phyloP scores from a whole-genome alignment of 2,329 filamentous ascomycete species.

The Ophiobolus disseminans region DNA sequence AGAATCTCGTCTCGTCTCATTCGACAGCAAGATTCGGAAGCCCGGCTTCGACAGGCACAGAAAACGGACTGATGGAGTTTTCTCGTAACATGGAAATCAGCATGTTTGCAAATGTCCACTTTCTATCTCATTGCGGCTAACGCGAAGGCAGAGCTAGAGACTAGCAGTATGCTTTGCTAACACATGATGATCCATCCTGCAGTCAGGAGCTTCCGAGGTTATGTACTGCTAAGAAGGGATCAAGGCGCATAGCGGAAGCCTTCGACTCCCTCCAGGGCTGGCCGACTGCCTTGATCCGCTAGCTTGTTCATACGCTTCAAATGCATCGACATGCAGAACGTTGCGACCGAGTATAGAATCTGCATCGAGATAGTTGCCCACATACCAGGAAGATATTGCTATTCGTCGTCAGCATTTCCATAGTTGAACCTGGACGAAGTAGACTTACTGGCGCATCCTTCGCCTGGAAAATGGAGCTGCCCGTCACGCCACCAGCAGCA shows the following conservation, averaged over 20 bases:
- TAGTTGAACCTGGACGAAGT: not conserved
- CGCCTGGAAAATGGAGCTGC: constrained; percentile 33
- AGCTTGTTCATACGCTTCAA: constrained; percentile 30
- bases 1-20: no score
- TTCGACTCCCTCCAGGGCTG: constrained; percentile 33
- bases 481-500: constrained; percentile 34
- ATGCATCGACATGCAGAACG: constrained; percentile 33
- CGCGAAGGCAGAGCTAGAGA: no score
- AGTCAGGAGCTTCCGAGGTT: no score
- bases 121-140: not conserved
- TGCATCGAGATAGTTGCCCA: constrained; percentile 39
- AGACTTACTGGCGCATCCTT: constrained; percentile 33
- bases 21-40: no score
- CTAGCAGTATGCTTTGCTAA: no score
- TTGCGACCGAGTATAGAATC: constrained; percentile 29
- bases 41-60: no score
- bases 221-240: no score
- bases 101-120: no score
- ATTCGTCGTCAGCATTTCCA: not conserved
- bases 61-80: no score
- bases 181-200: no score
- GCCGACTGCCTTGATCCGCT: constrained; percentile 30
- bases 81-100: no score
- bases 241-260: constrained; percentile 35
- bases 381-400: constrained; percentile 38